A percentile compares a stretch with the other conserved stretches of the same genome.
phyloP scores from a whole-genome alignment of 352 stramenopile genomes.

The Phytophthora fragariaefolia region DNA sequence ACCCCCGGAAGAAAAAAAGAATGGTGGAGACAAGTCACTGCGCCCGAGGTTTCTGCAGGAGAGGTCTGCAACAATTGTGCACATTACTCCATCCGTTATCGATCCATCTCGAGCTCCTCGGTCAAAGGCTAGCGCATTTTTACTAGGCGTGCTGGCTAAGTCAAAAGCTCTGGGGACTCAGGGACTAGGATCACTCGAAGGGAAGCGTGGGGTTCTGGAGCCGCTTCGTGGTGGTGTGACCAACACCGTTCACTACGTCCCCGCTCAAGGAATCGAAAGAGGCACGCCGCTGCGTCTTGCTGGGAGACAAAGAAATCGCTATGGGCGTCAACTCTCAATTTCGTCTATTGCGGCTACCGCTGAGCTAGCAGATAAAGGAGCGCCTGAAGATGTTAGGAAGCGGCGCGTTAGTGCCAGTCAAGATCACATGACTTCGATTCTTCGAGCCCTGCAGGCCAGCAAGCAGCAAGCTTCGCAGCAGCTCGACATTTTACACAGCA shows the following conservation, averaged over 20 bases:
- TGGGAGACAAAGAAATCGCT: conserved; percentile 13
- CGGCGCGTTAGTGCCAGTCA: conserved; percentile 24
- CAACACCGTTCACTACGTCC: conserved; percentile 39
- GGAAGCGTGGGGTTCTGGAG: conserved; percentile 24
- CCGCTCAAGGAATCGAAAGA: conserved; percentile 34
- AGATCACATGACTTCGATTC: conserved; percentile 30
- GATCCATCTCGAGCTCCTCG: conserved; percentile 36
- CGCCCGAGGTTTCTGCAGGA: conserved; percentile 62
- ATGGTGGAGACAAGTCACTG: conserved; percentile 47
- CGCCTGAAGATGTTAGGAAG: conserved; percentile 5
- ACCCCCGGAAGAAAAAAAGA: conserved; percentile 14
- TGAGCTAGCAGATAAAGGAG: conserved; percentile 2
- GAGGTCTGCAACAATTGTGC: conserved; percentile 51
- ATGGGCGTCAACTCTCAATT: conserved; percentile 17
- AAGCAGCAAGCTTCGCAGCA: conserved; percentile 51
- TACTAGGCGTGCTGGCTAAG: conserved; percentile 57
- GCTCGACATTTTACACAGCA: conserved; percentile 45
- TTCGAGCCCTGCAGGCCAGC: conserved; percentile 40
- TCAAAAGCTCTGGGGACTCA: conserved; percentile 7
- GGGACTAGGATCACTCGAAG: conserved; percentile 2
- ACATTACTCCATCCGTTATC: conserved; percentile 20
- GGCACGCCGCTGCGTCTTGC: conserved; percentile 37
- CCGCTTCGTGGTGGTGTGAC: conserved; percentile 25
- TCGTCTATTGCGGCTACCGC: neutral
- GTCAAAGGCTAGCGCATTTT: conserved; percentile 67